phyloP scores from a whole-genome alignment of 1,139 yeast species.

The Debaryomyces udenii region DNA sequence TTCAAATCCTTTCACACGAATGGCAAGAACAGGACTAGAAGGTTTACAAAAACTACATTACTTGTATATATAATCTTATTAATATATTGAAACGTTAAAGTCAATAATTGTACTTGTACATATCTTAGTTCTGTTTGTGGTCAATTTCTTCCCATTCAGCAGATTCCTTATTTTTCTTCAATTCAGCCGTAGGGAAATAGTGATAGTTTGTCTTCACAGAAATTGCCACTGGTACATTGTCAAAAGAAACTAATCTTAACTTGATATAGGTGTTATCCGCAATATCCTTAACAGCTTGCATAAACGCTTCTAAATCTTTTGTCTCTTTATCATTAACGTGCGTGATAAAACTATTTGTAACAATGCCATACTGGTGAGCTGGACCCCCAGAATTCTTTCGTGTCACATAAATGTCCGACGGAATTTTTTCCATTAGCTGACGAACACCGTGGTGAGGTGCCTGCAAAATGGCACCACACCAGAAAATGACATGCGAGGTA shows the following conservation, averaged over 20 bases:
- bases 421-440: conserved; percentile 75
- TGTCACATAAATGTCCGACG: conserved; percentile 82
- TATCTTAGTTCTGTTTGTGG: conserved; percentile 4
- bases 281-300: conserved; percentile 62
- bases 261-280: conserved; percentile 83
- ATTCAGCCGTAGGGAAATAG: conserved; percentile 82
- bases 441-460: conserved; percentile 55
- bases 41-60: not conserved
- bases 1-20: not conserved
- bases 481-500: conserved; percentile 68
- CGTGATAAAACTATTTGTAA: conserved; percentile 81
- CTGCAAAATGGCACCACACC: conserved; percentile 78
- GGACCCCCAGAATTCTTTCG: conserved; percentile 80
- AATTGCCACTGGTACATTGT: conserved; percentile 81
- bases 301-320: conserved; percentile 65
- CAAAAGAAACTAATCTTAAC: conserved; percentile 79
- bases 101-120: not conserved
- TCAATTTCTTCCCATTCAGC: conserved; percentile 57
- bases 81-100: conserved; percentile 3
- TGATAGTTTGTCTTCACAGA: conserved; percentile 88
- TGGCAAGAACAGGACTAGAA: too few species aligned
- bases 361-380: conserved; percentile 80
- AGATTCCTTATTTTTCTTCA: conserved; percentile 46
- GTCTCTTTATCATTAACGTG: conserved; percentile 83
- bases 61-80: conserved; percentile 6